Evolutionary conservation across 2,329 filamentous ascomycete genomes (phyloP), one percentile per base, ranked within the genome.

Genomic region (Sporothrix brunneoviolacea): DNA sequence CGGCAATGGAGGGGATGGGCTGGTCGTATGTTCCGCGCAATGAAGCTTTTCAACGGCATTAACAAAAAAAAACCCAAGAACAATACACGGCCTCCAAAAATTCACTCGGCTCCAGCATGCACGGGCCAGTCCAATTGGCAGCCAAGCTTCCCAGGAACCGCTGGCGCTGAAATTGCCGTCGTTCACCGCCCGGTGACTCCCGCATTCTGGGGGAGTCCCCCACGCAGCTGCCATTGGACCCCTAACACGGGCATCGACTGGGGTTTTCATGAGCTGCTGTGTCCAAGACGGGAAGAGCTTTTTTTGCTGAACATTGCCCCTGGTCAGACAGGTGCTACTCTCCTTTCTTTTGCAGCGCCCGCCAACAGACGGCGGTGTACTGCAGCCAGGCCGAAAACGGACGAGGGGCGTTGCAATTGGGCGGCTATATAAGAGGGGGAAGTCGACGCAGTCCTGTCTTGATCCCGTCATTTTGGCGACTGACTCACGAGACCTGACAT

Each of bases 101-200:
- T 28, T 28, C 24, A 28, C n/a, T n/a, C n/a, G n/a, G n/a, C n/a
- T n/a, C 32, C 21, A 38, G 32, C 16, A 44, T 16, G 48, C 36
- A 41, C 42, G 38, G 43, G 24, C 38, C 35, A 45, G 28, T 44
- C 21, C n/a, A n/a, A n/a, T n/a, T n/a, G n/a, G n/a, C n/a, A n/a
- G n/a, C n/a, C n/a, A n/a, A n/a, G n/a, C n/a, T n/a, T n/a, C n/a
- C n/a, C n/a, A n/a, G n/a, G n/a, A n/a, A n/a, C n/a, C n/a, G n/a
- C n/a, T n/a, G n/a, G 7, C 30, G 9, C 12, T 8, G 15, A 44
- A 53, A 56, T 48, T 57, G 53, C 55, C 55, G 51, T 8, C 8
- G 0, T 6, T 48, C 42, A 57, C 55, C 55, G 55, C 55, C 53
- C 38, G 18, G 39, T 49, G 52, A 54, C 54, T 45, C 44, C 38